Evolutionary conservation across 306 rosid genomes (phyloP).

Genomic region (Pueraria montana): DNA sequence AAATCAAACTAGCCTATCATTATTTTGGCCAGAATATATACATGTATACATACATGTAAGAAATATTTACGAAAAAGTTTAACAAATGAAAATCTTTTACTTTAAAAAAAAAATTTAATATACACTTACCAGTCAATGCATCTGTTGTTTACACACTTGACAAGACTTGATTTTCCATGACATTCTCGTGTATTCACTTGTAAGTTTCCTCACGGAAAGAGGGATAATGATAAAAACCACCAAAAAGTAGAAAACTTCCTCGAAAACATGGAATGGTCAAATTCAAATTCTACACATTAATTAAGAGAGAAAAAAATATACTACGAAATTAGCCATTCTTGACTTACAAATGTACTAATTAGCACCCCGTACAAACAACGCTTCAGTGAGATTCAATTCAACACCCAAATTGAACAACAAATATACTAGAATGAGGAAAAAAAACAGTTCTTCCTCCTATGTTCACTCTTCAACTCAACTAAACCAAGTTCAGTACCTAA

Average conservation of each 20-base stretch:
- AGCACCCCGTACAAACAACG: neutral
- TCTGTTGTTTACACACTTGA: neutral
- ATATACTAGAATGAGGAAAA: neutral
- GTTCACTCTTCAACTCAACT: neutral
- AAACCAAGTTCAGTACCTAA: neutral
- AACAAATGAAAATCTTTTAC: neutral
- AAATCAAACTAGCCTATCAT: neutral
- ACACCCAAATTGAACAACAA: neutral
- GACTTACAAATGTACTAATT: neutral
- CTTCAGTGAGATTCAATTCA: neutral
- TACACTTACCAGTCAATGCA: neutral
- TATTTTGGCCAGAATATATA: neutral
- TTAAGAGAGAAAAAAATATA: neutral
- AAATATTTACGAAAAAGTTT: neutral
- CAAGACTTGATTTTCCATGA: conserved; percentile 7
- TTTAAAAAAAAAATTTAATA: neutral
- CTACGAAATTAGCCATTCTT: neutral
- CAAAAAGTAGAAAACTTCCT: neutral
- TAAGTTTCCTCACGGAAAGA: neutral
- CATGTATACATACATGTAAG: too few species aligned
- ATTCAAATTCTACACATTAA: conserved; percentile 26
- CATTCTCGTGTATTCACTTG: conserved; percentile 9
- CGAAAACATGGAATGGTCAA: conserved; percentile 30
- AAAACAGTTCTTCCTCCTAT: neutral
- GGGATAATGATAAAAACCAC: neutral